Evolutionary conservation across 495 filamentous ascomycete genomes (phyloP).

Genomic region (Penicillium antarcticum): DNA sequence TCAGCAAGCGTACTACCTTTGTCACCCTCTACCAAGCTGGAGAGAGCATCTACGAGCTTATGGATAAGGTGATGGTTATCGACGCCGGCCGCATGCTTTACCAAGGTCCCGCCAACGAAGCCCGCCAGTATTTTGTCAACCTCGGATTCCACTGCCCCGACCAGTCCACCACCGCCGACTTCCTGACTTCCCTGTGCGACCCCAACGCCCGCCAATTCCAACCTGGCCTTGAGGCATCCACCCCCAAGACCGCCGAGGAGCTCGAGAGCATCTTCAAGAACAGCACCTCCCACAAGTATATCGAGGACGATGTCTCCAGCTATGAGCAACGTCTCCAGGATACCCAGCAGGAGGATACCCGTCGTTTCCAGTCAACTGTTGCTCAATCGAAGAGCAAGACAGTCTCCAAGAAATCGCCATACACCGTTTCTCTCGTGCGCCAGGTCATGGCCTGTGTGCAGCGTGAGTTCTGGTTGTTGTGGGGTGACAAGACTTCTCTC

Average conservation of each 20-base stretch:
- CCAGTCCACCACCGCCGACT: constrained; percentile 68
- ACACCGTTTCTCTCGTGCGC: constrained; percentile 65
- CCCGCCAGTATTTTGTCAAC: constrained; percentile 65
- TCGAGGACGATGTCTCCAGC: constrained; percentile 51
- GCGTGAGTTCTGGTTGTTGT: constrained; percentile 73
- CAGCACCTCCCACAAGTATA: constrained; percentile 49
- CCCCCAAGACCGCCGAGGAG: constrained; percentile 61
- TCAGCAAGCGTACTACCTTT: constrained; percentile 75
- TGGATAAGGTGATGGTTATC: constrained; percentile 74
- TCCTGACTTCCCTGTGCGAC: constrained; percentile 77
- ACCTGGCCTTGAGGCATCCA: constrained; percentile 58
- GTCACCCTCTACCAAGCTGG: constrained; percentile 84
- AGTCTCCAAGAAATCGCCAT: constrained; percentile 64
- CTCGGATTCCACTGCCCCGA: constrained; percentile 66
- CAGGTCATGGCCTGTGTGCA: constrained; percentile 69
- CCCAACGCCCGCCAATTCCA: constrained; percentile 64
- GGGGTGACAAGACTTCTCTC: constrained; percentile 68
- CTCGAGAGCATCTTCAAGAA: constrained; percentile 58
- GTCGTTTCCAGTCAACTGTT: constrained; percentile 66
- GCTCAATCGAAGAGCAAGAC: constrained; percentile 62
- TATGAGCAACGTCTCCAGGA: constrained; percentile 61
- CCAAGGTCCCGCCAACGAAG: constrained; percentile 59
- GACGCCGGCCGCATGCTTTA: constrained; percentile 64
- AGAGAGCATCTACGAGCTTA: constrained; percentile 76
- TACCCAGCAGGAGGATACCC: constrained; percentile 61